These are phyloP conservation scores for Saccharomyces hybrid DNA, from an alignment of 1,139 yeast genomes.

Conservation along the genomic window DNA sequence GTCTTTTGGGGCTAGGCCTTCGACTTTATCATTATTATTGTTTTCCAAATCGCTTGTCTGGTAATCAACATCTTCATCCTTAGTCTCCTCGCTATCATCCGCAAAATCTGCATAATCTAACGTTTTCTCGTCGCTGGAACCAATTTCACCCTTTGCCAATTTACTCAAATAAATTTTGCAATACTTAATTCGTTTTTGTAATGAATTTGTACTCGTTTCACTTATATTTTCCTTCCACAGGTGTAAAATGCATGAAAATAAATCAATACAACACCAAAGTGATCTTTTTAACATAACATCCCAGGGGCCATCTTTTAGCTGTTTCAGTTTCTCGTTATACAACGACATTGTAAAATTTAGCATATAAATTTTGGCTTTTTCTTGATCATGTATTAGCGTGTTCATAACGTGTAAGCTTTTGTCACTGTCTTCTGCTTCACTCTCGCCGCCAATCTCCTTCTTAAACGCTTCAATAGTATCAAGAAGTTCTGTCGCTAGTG, in stretches of 20 bases:
- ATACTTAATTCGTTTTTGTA: conserved; percentile 23
- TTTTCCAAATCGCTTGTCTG: not conserved
- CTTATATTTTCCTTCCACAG: conserved; percentile 20
- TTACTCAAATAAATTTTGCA: conserved; percentile 26
- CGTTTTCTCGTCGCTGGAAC: conserved; percentile 3
- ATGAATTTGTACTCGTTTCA: conserved; percentile 7
- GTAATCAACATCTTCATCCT: conserved; percentile 1
- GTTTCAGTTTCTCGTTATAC: conserved; percentile 25
- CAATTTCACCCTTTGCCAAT: conserved; percentile 22
- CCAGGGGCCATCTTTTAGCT: conserved; percentile 20
- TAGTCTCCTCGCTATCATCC: conserved; percentile 6
- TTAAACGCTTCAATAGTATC: conserved; percentile 27
- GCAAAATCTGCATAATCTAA: conserved; percentile 10
- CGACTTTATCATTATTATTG: conserved; percentile 8
- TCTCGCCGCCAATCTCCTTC: conserved; percentile 9
- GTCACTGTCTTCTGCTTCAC: conserved; percentile 7
- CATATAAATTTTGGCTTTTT: conserved; percentile 25
- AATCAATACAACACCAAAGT: conserved; percentile 30
- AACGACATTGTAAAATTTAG: conserved; percentile 27
- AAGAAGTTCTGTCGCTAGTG: conserved; percentile 20
- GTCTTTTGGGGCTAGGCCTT: not conserved
- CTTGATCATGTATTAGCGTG: conserved; percentile 21
- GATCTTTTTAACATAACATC: conserved; percentile 20
- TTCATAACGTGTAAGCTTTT: conserved; percentile 6
- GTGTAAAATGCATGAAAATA: conserved; percentile 21